These are phyloP conservation scores for Baorangia bicolor DNA, from an alignment of 768 basidiomycete species.

Conservation along the genomic window DNA sequence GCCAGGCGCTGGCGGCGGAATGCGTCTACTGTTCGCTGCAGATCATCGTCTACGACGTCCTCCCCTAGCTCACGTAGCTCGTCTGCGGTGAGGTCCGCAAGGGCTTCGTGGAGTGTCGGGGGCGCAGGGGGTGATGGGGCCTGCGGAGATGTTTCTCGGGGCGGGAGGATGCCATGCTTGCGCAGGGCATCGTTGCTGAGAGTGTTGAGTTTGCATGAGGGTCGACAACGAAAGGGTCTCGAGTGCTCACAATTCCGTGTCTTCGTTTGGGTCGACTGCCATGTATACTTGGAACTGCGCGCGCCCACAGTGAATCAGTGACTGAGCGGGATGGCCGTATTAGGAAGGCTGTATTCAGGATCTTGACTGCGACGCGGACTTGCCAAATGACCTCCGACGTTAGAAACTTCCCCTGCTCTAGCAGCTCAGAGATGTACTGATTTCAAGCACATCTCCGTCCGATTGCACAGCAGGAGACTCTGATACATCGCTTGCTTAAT, in stretches of 20 bases:
- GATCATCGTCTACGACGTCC: conserved; percentile 73
- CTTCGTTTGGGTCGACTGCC: conserved; percentile 82
- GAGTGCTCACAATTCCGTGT: conserved; percentile 87
- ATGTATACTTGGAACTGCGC: conserved; percentile 26
- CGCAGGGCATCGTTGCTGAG: conserved; percentile 91
- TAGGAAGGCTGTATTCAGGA: conserved; percentile 33
- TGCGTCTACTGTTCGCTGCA: conserved; percentile 67
- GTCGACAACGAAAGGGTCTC: neutral
- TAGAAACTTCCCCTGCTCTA: conserved; percentile 8
- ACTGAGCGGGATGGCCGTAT: conserved; percentile 4
- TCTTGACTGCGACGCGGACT: conserved; percentile 25
- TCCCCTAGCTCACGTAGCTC: conserved; percentile 71
- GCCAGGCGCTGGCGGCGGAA: conserved; percentile 63
- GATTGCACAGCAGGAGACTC: conserved; percentile 11
- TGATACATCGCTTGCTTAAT: conserved; percentile 21
- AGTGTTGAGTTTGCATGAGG: neutral
- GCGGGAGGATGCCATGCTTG: conserved; percentile 88
- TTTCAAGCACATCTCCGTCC: conserved; percentile 3
- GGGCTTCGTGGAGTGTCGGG: conserved; percentile 63
- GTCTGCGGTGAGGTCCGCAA: conserved; percentile 59
- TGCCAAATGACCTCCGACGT: conserved; percentile 15
- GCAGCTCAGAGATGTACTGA: conserved; percentile 25
- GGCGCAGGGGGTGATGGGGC: conserved; percentile 82
- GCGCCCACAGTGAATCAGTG: conserved; percentile 11
- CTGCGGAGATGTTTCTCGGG: conserved; percentile 61